Evolutionary conservation across 2,329 filamentous ascomycete species (phyloP).

Genomic region (Triangularia verruculosa): DNA sequence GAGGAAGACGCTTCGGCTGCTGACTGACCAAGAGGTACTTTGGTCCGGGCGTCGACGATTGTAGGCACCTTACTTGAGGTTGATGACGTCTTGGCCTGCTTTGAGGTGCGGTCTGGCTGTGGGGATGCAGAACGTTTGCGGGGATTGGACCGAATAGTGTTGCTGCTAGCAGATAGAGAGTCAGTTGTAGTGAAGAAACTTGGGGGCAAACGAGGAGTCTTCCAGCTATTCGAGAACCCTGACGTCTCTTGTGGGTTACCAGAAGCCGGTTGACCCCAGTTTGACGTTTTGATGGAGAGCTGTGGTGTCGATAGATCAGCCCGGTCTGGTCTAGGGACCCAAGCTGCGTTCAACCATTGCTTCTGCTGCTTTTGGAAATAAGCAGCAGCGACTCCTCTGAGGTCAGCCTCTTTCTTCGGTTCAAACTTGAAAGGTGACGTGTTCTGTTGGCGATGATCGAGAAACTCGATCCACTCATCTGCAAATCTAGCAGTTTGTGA

Average conservation of each 20-base stretch:
- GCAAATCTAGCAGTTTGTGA: constrained; percentile 23
- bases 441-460: constrained; percentile 9
- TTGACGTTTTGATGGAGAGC: background rate
- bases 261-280: background rate
- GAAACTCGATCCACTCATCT: constrained; percentile 26
- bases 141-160: background rate
- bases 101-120: background rate
- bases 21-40: background rate
- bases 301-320: background rate
- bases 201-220: too few relatives aligned
- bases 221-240: background rate
- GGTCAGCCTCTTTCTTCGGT: constrained; percentile 1
- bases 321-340: constrained; percentile 9
- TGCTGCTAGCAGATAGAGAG: background rate
- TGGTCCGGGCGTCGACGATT: background rate
- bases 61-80: background rate
- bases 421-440: background rate
- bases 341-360: constrained; percentile 19
- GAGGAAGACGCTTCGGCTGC: background rate
- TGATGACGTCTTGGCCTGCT: constrained; percentile 10
- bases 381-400: constrained; percentile 9
- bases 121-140: constrained; percentile 24
- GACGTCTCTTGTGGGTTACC: background rate
- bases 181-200: background rate
- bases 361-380: constrained; percentile 18